These are phyloP conservation scores for Phytopythium cucurbitacearum DNA, from an alignment of 352 stramenopile genomes.

Conservation along the genomic window DNA sequence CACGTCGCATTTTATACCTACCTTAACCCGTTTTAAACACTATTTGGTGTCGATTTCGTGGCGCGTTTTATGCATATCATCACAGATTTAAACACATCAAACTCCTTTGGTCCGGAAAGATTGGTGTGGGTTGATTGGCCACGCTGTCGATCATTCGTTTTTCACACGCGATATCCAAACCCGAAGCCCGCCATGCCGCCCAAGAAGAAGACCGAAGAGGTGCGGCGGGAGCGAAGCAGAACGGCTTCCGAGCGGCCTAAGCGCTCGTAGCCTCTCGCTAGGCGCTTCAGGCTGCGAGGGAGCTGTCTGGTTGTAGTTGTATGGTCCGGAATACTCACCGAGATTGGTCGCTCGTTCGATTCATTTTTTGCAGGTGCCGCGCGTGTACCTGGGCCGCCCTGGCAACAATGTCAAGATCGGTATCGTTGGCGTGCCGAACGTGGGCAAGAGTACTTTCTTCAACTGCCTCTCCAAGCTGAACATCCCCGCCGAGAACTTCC, in stretches of 20 bases:
- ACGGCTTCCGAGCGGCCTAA: not conserved
- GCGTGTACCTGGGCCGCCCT: constrained; percentile 78
- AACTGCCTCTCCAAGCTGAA: constrained; percentile 97
- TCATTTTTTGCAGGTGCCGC: constrained; percentile 21
- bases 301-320: not conserved
- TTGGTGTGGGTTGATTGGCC: too few species aligned
- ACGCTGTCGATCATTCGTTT: too few species aligned
- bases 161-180: constrained; percentile 1
- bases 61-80: constrained; percentile 12
- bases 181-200: constrained; percentile 47
- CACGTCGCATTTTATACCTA: constrained; percentile 9
- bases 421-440: constrained; percentile 99
- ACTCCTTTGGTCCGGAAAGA: too few species aligned
- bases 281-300: not conserved
- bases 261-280: not conserved
- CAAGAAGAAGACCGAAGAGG: constrained; percentile 83
- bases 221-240: constrained; percentile 9
- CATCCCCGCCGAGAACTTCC: constrained; percentile 91
- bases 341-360: not conserved
- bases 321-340: not conserved
- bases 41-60: constrained; percentile 3
- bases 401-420: constrained; percentile 97
- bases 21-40: not conserved
- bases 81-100: too few species aligned
- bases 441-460: constrained; percentile 99